phyloP scores from a whole-genome alignment of 352 stramenopile genomes.

The Hyaloperonospora brassicae region DNA sequence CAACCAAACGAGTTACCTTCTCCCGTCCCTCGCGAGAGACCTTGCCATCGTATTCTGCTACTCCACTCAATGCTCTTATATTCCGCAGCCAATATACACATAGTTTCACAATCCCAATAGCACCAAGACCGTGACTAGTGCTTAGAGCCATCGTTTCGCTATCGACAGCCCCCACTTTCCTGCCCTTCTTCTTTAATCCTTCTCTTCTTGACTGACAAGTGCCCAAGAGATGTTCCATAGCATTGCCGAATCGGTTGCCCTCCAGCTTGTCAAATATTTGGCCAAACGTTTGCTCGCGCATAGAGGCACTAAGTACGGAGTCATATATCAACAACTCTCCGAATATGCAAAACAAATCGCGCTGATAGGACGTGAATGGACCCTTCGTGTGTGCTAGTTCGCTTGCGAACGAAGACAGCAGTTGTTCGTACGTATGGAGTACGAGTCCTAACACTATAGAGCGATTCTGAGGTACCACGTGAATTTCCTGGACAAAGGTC shows the following conservation, averaged over 20 bases:
- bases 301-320: constrained; percentile 31
- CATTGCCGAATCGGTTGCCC: constrained; percentile 22
- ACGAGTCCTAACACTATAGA: constrained; percentile 48
- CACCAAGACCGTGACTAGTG: constrained; percentile 20
- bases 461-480: constrained; percentile 70
- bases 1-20: constrained; percentile 36
- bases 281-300: constrained; percentile 42
- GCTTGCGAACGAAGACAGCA: constrained; percentile 33
- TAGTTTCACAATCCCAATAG: constrained; percentile 67
- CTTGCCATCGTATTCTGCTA: background rate
- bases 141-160: constrained; percentile 1
- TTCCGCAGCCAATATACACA: constrained; percentile 56
- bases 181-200: constrained; percentile 15
- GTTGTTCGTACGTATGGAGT: constrained; percentile 38
- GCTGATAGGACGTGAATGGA: constrained; percentile 35
- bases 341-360: constrained; percentile 64
- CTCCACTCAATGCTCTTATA: background rate
- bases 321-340: constrained; percentile 73
- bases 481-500: constrained; percentile 71
- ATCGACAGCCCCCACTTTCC: constrained; percentile 1
- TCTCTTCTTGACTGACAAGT: constrained; percentile 5
- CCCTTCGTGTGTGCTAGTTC: constrained; percentile 13
- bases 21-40: constrained; percentile 16
- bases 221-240: constrained; percentile 37
- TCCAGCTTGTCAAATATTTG: constrained; percentile 37